Evolutionary conservation across 1,284 basidiomycete species (phyloP).

Genomic region (Neolentinus lepideus): DNA sequence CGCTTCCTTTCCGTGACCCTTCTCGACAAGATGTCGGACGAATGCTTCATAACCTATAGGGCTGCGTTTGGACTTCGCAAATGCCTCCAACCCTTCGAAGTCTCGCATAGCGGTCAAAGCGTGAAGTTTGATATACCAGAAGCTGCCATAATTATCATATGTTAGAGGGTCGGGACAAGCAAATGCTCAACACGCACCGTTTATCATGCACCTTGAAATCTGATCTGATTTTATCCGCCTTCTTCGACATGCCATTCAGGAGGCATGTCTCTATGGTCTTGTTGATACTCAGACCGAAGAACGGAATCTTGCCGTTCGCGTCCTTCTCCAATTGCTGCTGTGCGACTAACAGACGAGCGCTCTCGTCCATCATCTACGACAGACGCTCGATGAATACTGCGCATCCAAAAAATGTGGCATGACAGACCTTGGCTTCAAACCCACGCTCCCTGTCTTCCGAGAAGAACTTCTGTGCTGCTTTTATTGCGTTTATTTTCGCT

Average conservation of each 20-base stretch:
- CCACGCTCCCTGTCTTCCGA: constrained; percentile 86
- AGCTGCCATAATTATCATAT: constrained; percentile 38
- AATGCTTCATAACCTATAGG: constrained; percentile 96
- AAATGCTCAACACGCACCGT: constrained; percentile 37
- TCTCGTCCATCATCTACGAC: constrained; percentile 85
- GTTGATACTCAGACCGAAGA: constrained; percentile 79
- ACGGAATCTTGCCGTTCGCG: constrained; percentile 63
- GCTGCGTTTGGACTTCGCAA: constrained; percentile 80
- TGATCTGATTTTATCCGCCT: constrained; percentile 77
- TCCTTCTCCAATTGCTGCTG: constrained; percentile 91
- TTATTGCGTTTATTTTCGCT: constrained; percentile 66
- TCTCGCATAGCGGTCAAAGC: constrained; percentile 73
- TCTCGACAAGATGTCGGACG: constrained; percentile 72
- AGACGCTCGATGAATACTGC: constrained; percentile 1
- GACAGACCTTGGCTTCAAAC: constrained; percentile 83
- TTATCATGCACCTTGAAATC: constrained; percentile 93
- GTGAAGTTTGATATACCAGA: constrained; percentile 89
- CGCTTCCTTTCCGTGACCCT: constrained; percentile 71
- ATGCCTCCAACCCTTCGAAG: constrained; percentile 79
- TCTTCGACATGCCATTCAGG: constrained; percentile 72
- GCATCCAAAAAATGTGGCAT: not conserved
- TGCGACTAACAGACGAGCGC: constrained; percentile 62
- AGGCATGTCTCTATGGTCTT: constrained; percentile 77
- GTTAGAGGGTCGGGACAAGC: constrained; percentile 1
- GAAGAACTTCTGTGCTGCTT: constrained; percentile 87